A percentile compares a stretch with the other conserved stretches of the same genome.
These are phyloP conservation scores for Glutinoglossum americanum DNA, from an alignment of 495 filamentous ascomycete genomes.

Conservation along the genomic window DNA sequence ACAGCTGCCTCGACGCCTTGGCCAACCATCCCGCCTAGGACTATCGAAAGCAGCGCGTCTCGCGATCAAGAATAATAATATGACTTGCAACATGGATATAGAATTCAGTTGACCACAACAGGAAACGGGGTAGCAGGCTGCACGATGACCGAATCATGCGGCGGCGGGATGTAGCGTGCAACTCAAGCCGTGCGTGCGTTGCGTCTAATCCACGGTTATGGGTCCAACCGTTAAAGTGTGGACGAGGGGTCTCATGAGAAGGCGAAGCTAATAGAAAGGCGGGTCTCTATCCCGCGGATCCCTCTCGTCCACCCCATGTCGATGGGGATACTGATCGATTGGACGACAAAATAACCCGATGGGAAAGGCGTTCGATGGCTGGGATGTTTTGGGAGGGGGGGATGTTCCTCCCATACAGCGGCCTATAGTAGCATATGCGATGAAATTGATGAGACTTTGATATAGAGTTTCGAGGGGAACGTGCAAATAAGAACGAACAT, in stretches of 20 bases:
- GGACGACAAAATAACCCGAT: neutral
- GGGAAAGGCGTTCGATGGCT: neutral
- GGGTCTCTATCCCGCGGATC: neutral
- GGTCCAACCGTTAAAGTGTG: neutral
- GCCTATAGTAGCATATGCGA: neutral
- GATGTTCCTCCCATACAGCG: no score
- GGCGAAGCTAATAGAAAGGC: neutral
- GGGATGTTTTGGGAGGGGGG: no score
- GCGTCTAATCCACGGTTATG: neutral
- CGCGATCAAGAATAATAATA: neutral
- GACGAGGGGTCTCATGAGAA: neutral
- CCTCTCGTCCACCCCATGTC: neutral
- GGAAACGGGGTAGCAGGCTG: neutral
- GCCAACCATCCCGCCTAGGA: neutral
- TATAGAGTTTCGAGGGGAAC: neutral
- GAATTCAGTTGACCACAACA: neutral
- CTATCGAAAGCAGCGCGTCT: neutral
- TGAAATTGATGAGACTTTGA: neutral
- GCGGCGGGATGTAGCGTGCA: neutral
- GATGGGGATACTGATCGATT: neutral
- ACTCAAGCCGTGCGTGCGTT: neutral
- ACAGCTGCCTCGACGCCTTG: no score
- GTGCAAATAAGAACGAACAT: neutral
- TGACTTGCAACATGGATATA: neutral
- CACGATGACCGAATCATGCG: conserved; percentile 1